Evolutionary conservation across 306 rosid genomes (phyloP).

Genomic region (Trifolium pratense): DNA sequence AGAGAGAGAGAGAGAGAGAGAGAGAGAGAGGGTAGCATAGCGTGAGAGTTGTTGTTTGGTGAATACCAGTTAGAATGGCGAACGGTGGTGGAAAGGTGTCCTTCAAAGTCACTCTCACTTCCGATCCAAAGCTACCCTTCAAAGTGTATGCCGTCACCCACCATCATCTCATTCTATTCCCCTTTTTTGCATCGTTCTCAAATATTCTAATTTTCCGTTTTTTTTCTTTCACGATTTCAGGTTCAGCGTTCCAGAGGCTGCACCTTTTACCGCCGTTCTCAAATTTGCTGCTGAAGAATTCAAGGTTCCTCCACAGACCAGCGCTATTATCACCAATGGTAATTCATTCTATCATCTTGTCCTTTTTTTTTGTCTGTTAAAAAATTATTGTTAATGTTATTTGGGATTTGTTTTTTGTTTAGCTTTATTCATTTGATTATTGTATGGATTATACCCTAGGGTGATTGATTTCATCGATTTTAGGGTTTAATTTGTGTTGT

Average conservation of each 20-base stretch:
- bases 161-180: neutral
- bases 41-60: neutral
- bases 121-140: slow-evolving; percentile 98
- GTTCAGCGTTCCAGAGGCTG: slow-evolving; percentile 97
- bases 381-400: neutral
- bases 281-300: slow-evolving; percentile 97
- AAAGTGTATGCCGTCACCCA: slow-evolving; percentile 65
- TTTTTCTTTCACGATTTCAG: slow-evolving; percentile 42
- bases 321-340: slow-evolving; percentile 99
- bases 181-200: neutral
- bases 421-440: neutral
- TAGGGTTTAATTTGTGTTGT: neutral
- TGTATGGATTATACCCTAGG: neutral
- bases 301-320: slow-evolving; percentile 98
- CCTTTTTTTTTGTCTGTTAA: neutral
- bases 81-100: slow-evolving; percentile 98
- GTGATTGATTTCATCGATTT: neutral
- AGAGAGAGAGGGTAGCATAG: neutral
- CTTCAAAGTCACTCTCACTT: slow-evolving; percentile 96
- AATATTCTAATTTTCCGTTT: slow-evolving; percentile 21
- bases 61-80: slow-evolving; percentile 51
- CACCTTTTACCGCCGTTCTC: slow-evolving; percentile 97
- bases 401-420: neutral
- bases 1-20: too few relatives aligned
- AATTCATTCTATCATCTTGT: neutral